These are phyloP conservation scores for Colletotrichum musicola DNA, from an alignment of 2,329 filamentous ascomycete genomes.

Conservation along the genomic window DNA sequence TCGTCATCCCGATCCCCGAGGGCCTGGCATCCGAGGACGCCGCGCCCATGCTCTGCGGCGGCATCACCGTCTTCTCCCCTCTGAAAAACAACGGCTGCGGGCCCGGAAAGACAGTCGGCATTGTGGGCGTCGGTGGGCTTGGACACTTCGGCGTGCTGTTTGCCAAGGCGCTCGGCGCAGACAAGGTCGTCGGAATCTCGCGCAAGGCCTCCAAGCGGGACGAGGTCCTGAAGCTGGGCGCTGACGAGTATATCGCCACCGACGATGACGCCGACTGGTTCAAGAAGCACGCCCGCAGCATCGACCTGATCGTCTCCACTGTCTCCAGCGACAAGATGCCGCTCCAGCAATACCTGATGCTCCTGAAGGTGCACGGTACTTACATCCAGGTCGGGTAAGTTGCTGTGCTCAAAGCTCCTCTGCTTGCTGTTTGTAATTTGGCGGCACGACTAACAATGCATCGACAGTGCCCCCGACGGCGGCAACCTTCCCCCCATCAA, in stretches of 20 bases:
- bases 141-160: conserved; percentile 78
- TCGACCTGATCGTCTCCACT: conserved; percentile 72
- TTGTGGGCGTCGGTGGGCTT: conserved; percentile 76
- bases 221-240: conserved; percentile 69
- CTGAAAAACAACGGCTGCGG: conserved; percentile 73
- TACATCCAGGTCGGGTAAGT: conserved; percentile 44
- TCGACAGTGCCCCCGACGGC: conserved; percentile 64
- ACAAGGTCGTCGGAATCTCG: conserved; percentile 71
- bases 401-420: too few species aligned
- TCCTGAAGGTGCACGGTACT: conserved; percentile 50
- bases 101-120: conserved; percentile 74
- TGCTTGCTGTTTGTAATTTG: neutral
- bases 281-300: conserved; percentile 60
- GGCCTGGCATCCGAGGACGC: conserved; percentile 54
- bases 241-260: conserved; percentile 60
- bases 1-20: conserved; percentile 62
- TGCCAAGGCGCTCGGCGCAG: conserved; percentile 74
- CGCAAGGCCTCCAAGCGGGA: conserved; percentile 64
- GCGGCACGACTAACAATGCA: neutral
- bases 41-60: conserved; percentile 78
- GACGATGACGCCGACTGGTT: conserved; percentile 67
- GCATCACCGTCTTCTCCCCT: conserved; percentile 76
- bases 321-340: conserved; percentile 61
- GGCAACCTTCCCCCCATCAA: conserved; percentile 52
- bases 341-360: conserved; percentile 68